phyloP scores from a whole-genome alignment of 1,139 yeast species.

The Protomyces arabidopsidicola region DNA sequence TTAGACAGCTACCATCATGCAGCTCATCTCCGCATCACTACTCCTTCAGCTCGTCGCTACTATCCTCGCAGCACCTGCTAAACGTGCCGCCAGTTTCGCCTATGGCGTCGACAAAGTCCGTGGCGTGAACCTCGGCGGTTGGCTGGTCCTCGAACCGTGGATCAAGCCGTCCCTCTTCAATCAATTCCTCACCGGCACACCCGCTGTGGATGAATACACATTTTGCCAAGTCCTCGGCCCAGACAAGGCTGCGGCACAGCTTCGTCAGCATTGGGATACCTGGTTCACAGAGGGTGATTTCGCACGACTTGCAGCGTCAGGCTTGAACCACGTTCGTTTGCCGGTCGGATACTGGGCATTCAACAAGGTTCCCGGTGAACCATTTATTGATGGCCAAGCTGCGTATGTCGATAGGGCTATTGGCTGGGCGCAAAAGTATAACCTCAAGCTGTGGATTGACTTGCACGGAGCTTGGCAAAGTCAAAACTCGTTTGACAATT shows the following conservation, averaged over 20 bases:
- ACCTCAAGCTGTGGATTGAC: conserved; percentile 82
- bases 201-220: conserved; percentile 79
- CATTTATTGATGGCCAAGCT: conserved; percentile 83
- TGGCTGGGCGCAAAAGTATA: conserved; percentile 62
- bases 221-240: conserved; percentile 61
- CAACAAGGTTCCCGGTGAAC: conserved; percentile 57
- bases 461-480: conserved; percentile 97
- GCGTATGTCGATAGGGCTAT: conserved; percentile 69
- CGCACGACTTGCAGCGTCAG: conserved; percentile 51
- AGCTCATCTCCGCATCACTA: too few relatives aligned
- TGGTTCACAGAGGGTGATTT: conserved; percentile 79
- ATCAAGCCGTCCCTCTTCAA: conserved; percentile 46
- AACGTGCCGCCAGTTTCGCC: conserved; percentile 4
- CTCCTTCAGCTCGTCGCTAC: not conserved
- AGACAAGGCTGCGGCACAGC: conserved; percentile 50
- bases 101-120: conserved; percentile 36
- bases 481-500: conserved; percentile 89
- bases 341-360: conserved; percentile 99
- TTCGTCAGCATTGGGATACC: conserved; percentile 69
- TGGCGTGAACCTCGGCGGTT: conserved; percentile 88
- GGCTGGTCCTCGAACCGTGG: conserved; percentile 57
- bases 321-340: conserved; percentile 80
- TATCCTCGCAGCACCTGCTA: not conserved
- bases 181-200: conserved; percentile 30
- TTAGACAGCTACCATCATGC: too few relatives aligned